Evolutionary conservation across 345 rosid species (phyloP).

Genomic region (Salix purpurea): DNA sequence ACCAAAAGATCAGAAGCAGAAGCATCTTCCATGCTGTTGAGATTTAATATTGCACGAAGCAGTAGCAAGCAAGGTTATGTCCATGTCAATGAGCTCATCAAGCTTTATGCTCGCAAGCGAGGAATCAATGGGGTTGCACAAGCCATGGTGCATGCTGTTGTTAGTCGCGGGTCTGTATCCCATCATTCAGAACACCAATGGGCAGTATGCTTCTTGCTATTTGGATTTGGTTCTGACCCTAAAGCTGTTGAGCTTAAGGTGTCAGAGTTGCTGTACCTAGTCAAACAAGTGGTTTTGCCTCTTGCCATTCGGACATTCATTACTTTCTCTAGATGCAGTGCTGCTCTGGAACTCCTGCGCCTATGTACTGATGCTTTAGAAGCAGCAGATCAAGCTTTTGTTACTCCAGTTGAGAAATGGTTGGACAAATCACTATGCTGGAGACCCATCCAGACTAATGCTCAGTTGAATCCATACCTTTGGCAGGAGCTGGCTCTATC

Average conservation of each 20-base stretch:
- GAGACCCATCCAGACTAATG: slow-evolving; percentile 79
- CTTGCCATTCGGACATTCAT: slow-evolving; percentile 69
- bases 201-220: slow-evolving; percentile 73
- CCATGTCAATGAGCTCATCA: slow-evolving; percentile 61
- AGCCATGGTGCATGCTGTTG: slow-evolving; percentile 70
- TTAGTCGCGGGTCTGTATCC: slow-evolving; percentile 50
- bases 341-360: slow-evolving; percentile 78
- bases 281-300: slow-evolving; percentile 67
- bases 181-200: slow-evolving; percentile 70
- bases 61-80: slow-evolving; percentile 56
- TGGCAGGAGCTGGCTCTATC: slow-evolving; percentile 91
- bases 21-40: slow-evolving; percentile 72
- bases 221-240: slow-evolving; percentile 71
- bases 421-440: slow-evolving; percentile 81
- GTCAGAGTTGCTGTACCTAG: slow-evolving; percentile 51
- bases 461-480: slow-evolving; percentile 74
- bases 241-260: slow-evolving; percentile 61
- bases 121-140: slow-evolving; percentile 48
- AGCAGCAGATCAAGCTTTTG: slow-evolving; percentile 76
- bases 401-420: slow-evolving; percentile 83
- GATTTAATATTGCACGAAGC: slow-evolving; percentile 78
- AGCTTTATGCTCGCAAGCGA: slow-evolving; percentile 58
- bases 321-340: slow-evolving; percentile 72
- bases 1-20: slow-evolving; percentile 68
- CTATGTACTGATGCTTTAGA: slow-evolving; percentile 84